A percentile compares a stretch with the other conserved stretches of the same genome.
These are phyloP conservation scores for Eimeria necatrix DNA, from an alignment of 169 alveolate species.

Conservation along the genomic window DNA sequence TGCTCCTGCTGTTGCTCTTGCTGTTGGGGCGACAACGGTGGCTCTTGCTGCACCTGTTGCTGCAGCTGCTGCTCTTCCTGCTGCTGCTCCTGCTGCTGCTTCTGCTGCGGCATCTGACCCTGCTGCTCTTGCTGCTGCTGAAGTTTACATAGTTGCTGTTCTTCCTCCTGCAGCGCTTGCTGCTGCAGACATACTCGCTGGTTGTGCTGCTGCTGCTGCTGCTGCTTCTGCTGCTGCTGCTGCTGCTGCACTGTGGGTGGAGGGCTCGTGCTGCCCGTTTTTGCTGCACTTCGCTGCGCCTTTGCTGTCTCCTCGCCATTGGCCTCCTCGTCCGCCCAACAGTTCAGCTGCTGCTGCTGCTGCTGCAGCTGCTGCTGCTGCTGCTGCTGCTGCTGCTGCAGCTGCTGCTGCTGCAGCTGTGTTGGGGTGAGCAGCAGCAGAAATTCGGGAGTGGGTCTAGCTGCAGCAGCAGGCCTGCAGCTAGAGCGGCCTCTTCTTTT, in stretches of 20 bases:
- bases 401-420: too few relatives aligned
- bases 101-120: neutral
- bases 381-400: too few relatives aligned
- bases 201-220: neutral
- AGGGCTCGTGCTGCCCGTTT: neutral
- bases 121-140: slow-evolving; percentile 33
- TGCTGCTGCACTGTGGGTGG: neutral
- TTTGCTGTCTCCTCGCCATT: too few relatives aligned
- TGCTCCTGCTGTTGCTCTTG: neutral
- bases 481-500: neutral
- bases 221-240: neutral
- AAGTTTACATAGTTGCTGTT: neutral
- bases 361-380: slow-evolving; percentile 3
- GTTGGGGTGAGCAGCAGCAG: slow-evolving; percentile 1
- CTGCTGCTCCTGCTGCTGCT: neutral
- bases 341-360: neutral
- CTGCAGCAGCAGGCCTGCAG: neutral
- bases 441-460: neutral
- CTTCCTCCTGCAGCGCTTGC: neutral
- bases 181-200: neutral
- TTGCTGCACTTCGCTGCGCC: too few relatives aligned
- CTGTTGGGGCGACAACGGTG: neutral
- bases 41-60: slow-evolving; percentile 12
- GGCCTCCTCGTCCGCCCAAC: too few relatives aligned
- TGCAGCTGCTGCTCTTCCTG: neutral